phyloP scores from a whole-genome alignment of 345 rosid species.

The Cochlearia excelsa region DNA sequence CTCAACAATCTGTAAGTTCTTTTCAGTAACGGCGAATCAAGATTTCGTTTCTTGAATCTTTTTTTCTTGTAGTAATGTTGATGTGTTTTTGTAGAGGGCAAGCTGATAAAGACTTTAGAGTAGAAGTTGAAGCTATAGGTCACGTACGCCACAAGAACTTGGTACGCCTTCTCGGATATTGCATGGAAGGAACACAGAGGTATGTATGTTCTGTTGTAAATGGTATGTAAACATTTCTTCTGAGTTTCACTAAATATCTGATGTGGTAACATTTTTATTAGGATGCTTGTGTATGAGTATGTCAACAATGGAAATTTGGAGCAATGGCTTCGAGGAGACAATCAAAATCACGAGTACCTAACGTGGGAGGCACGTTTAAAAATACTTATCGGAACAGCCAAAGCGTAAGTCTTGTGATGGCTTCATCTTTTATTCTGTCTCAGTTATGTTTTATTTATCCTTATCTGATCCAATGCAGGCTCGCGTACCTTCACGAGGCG shows the following conservation, averaged over 20 bases:
- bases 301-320: constrained; percentile 90
- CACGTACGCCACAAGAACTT: constrained; percentile 91
- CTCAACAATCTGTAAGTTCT: constrained; percentile 86
- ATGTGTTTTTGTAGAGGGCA: constrained; percentile 65
- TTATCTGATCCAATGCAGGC: constrained; percentile 51
- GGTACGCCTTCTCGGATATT: constrained; percentile 91
- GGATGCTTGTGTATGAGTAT: constrained; percentile 83
- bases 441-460: not conserved
- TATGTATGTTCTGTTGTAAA: constrained; percentile 23
- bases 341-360: constrained; percentile 65
- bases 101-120: constrained; percentile 94
- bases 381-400: constrained; percentile 80
- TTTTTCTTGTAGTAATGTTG: constrained; percentile 15
- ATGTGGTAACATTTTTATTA: constrained; percentile 16
- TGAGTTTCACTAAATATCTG: not conserved
- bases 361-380: constrained; percentile 89
- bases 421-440: not conserved
- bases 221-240: not conserved
- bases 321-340: constrained; percentile 92
- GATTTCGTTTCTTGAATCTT: constrained; percentile 6
- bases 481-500: constrained; percentile 96
- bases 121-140: constrained; percentile 96
- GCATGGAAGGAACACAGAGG: constrained; percentile 97
- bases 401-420: constrained; percentile 65
- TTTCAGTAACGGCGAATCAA: not conserved